Conservation (phyloP, 2,329 filamentous ascomycete species). For the Trichoderma hamatum region DNA sequence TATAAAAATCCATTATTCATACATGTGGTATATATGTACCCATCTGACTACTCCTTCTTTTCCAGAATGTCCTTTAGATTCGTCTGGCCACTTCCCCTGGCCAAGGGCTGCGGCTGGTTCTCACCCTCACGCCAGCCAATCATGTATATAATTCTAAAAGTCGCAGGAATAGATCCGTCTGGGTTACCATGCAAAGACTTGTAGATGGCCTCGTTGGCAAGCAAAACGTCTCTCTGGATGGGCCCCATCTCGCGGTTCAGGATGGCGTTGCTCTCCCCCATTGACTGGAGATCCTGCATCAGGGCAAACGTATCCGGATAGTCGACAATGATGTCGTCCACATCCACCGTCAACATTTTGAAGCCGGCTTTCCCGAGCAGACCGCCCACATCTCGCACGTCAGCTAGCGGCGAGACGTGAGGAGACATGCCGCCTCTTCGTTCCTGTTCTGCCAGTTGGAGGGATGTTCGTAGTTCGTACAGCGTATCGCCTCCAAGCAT, state of each 20-base stretch:
- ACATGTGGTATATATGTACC: not conserved
- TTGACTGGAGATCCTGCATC: slow-evolving; percentile 92
- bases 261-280: slow-evolving; percentile 94
- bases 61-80: slow-evolving; percentile 82
- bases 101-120: slow-evolving; percentile 76
- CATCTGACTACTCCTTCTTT: slow-evolving; percentile 47
- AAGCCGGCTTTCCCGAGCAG: slow-evolving; percentile 86
- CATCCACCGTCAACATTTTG: slow-evolving; percentile 93
- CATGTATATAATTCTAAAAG: slow-evolving; percentile 96
- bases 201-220: slow-evolving; percentile 90
- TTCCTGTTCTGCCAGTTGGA: slow-evolving; percentile 91
- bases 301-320: slow-evolving; percentile 88
- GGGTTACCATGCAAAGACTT: slow-evolving; percentile 81
- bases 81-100: slow-evolving; percentile 81
- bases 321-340: slow-evolving; percentile 96
- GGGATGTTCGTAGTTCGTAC: slow-evolving; percentile 87
- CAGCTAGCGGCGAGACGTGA: slow-evolving; percentile 87
- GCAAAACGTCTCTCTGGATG: slow-evolving; percentile 78
- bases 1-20: not conserved
- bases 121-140: slow-evolving; percentile 94
- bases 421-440: slow-evolving; percentile 88
- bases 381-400: slow-evolving; percentile 88
- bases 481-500: slow-evolving; percentile 97
- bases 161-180: slow-evolving; percentile 78
- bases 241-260: slow-evolving; percentile 79